Evolutionary conservation across 2,329 filamentous ascomycete species (phyloP), one percentile per base, ranked within the genome.

Genomic region (Xylariaceae sp.): DNA sequence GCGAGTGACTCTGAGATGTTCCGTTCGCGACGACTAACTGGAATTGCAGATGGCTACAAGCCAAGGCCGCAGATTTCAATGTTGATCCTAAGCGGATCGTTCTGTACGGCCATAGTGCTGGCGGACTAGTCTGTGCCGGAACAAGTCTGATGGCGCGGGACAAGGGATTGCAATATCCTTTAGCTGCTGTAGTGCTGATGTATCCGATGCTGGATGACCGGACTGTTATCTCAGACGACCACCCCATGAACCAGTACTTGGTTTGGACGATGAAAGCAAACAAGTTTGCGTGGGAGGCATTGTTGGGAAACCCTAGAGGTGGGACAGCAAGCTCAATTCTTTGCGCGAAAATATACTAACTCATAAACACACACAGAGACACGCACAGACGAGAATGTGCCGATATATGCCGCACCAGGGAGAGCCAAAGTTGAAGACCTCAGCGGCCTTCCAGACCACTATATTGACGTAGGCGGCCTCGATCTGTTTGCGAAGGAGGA

Each of bases 141-240:
- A 39, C 47, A 17, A 54, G 75, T 0, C 63, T 81, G 15, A 73
- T 78, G 70, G 63, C 62, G 0, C 50, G 63, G 11, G 65, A 68
- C 43, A 56, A 48, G 30, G 54, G 51, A 1, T 40, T 66, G 1
- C 47, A 38, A 1, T 57, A 62, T 0, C 62, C 60, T 0, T 32
- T 67, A 0, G 63, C 65, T 0, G 65, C 60, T 17, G 59, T 66
- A 42, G 54, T 62, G 12, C 53, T 69, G 1, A 44, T 58, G 1
- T 67, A 65, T 39, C 66, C 67, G 10, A 68, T 68, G 66, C 45
- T 68, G 4, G 66, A 69, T 36, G 64, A 68, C 44, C 58, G 63
- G 27, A 60, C 57, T 11, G 47, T 42, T 9, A 39, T 59, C 10
- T 38, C 50, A 6, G 54, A 53, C 40, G 54, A 50, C 36, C 48